phyloP scores from a whole-genome alignment of 164 flowering plant species.

The Chimonanthus praecox region DNA sequence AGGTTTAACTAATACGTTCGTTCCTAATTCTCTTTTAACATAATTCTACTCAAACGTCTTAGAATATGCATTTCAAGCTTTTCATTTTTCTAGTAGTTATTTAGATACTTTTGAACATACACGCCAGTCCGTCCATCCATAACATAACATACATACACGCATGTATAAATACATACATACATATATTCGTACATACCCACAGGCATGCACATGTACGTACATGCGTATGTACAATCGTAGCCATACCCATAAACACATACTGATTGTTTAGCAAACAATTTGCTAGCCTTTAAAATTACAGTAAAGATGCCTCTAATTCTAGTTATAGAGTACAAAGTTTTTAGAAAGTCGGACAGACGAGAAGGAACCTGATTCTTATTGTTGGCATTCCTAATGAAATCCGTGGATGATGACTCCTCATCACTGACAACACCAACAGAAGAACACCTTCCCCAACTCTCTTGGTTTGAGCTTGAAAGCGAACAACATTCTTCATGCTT shows the following conservation, averaged over 20 bases:
- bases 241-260: neutral
- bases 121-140: no score
- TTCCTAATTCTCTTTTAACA: no score
- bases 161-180: neutral
- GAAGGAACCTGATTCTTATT: constrained; percentile 44
- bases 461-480: constrained; percentile 76
- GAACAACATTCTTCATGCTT: constrained; percentile 76
- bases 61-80: no score
- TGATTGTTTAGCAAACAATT: neutral
- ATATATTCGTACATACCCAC: neutral
- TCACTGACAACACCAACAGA: constrained; percentile 70
- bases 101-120: no score
- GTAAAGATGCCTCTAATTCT: neutral
- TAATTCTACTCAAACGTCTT: no score
- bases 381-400: constrained; percentile 19
- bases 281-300: neutral
- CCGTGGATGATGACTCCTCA: constrained; percentile 43
- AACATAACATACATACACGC: neutral
- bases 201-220: neutral
- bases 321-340: neutral
- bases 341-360: neutral
- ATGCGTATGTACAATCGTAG: neutral
- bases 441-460: constrained; percentile 95
- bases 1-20: no score
- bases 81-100: no score